Evolutionary conservation across 1,139 yeast species (phyloP).

Genomic region (Spathaspora sp.): DNA sequence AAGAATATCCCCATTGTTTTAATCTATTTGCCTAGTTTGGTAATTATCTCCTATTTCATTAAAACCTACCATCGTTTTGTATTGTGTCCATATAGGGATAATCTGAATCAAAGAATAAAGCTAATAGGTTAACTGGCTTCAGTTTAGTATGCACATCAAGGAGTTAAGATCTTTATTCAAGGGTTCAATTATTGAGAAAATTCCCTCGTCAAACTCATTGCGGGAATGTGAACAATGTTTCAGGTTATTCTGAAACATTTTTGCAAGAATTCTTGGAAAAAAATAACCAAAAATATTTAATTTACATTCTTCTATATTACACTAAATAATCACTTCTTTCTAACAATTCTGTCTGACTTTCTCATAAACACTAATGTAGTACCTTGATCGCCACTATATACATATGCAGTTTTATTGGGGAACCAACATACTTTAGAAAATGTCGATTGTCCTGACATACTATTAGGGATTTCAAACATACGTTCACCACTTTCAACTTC

Average conservation of each 20-base stretch:
- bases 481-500: slow-evolving; percentile 32
- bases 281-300: too few relatives aligned
- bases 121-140: not conserved
- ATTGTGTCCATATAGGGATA: not conserved
- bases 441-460: slow-evolving; percentile 35
- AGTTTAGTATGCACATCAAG: not conserved
- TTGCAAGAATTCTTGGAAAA: too few relatives aligned
- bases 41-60: not conserved
- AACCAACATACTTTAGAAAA: slow-evolving; percentile 41
- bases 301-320: too few relatives aligned
- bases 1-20: not conserved
- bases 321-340: not conserved
- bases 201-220: too few relatives aligned
- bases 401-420: slow-evolving; percentile 37
- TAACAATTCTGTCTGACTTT: slow-evolving; percentile 13
- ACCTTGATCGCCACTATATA: slow-evolving; percentile 37
- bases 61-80: not conserved
- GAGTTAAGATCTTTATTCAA: not conserved
- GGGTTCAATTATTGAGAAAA: too few relatives aligned
- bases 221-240: too few relatives aligned
- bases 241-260: too few relatives aligned
- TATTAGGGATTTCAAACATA: slow-evolving; percentile 36
- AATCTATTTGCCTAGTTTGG: not conserved
- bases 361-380: slow-evolving; percentile 26
- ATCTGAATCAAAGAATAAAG: not conserved